Base-by-base conservation (phyloP, 1,284 basidiomycete species). In the Neolentinus lepideus region DNA sequence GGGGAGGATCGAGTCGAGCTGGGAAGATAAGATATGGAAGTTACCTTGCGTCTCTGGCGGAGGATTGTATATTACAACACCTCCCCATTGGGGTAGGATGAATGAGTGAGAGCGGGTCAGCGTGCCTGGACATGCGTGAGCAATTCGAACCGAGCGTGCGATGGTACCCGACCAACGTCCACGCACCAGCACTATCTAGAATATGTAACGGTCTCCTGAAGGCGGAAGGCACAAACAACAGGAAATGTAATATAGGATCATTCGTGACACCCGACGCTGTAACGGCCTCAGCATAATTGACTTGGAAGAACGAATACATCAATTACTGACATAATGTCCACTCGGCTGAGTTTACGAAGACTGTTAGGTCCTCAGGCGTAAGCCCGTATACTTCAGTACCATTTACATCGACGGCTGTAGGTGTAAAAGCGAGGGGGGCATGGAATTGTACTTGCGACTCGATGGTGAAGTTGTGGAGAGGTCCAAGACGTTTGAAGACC, bases 381-480 rank as follows among this genome's bases (percentile, higher is more conserved):
- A 97, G 70, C 0, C 82, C 80, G 67, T 83, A 83, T 0, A 67
- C 65, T 16, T 69, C 70, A 29, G 72, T 64, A 10, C 70, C 62
- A 22, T 62, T 64, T 21, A 69, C 56, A 22, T 67, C 63, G 4
- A 80, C 38, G 2, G 66, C 55, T n/a, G 62, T 63, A 43, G 94
- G 90, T 54, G 80, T 73, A 63, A 98, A 93, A 0, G 92, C 85
- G 38, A 99, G 72, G 0, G 94, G 95, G 1, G 94, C 92, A 65
- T 96, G 88, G 67, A 87, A 94, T 62, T 95, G 90, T 0, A 97
- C 83, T 72, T 98, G 95, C 58, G 92, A 96, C 73, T 98, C 94
- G 53, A 98, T 78, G 2, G 90, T 92, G 66, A 96, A 92, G 65
- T 94, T 92, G 73, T 98, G 92, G 26, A 98, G 69, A 11, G 76